These are phyloP conservation scores for Alternaria rosae DNA, from an alignment of 2,329 filamentous ascomycete genomes.

Conservation along the genomic window DNA sequence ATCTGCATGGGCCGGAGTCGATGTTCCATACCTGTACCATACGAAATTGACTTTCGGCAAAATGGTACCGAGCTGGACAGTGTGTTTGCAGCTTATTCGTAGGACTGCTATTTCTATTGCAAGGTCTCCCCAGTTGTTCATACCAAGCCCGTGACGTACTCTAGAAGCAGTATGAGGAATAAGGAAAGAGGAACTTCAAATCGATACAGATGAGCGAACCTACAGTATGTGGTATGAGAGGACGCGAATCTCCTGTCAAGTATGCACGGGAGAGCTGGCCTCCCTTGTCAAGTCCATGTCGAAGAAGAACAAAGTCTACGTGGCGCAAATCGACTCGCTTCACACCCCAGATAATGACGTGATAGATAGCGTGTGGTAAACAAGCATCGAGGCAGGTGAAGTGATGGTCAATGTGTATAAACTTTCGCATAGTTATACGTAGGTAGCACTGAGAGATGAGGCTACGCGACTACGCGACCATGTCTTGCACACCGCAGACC, in stretches of 20 bases:
- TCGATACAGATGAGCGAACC: background rate
- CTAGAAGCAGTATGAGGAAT: background rate
- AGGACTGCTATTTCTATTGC: background rate
- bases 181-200: background rate
- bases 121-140: background rate
- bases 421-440: background rate
- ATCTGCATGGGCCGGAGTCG: slow-evolving; percentile 11
- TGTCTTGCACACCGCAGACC: slow-evolving; percentile 11
- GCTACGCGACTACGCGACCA: slow-evolving; percentile 5
- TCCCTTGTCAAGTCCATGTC: background rate
- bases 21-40: slow-evolving; percentile 10
- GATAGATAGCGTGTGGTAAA: slow-evolving; percentile 12
- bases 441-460: background rate
- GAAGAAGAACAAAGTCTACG: background rate
- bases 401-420: background rate
- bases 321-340: slow-evolving; percentile 1
- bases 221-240: background rate
- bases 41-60: slow-evolving; percentile 4
- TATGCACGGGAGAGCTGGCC: background rate
- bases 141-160: background rate
- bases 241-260: background rate
- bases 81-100: slow-evolving; percentile 5
- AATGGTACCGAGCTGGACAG: background rate
- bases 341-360: slow-evolving; percentile 19
- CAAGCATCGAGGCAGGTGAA: background rate